Evolutionary conservation across 768 basidiomycete genomes (phyloP).

Genomic region (Suillus spraguei): DNA sequence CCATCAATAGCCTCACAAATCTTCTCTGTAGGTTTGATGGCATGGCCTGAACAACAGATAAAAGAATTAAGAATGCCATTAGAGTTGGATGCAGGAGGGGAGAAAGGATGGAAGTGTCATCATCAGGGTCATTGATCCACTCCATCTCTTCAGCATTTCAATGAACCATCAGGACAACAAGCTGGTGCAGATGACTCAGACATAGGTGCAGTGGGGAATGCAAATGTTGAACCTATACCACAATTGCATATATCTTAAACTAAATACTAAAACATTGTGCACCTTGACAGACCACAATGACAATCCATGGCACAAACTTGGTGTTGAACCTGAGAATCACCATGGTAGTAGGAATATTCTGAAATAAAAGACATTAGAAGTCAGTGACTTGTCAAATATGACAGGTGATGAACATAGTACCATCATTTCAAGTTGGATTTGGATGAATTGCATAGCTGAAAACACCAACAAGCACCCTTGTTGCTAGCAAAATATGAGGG

Average conservation of each 20-base stretch:
- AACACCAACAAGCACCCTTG: no score
- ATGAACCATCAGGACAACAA: background rate
- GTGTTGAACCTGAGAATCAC: background rate
- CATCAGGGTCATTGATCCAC: background rate
- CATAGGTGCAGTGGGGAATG: background rate
- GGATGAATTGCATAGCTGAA: background rate
- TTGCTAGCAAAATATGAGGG: no score
- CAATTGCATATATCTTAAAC: background rate
- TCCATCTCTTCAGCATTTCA: constrained; percentile 1
- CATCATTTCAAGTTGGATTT: background rate
- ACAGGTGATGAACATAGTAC: background rate
- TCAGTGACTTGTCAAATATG: background rate
- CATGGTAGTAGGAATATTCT: background rate
- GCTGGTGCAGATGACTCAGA: background rate
- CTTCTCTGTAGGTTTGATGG: no score
- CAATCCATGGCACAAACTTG: background rate
- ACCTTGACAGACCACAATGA: background rate
- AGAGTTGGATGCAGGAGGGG: background rate
- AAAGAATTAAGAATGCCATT: no score
- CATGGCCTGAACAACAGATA: no score
- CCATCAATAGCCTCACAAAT: no score
- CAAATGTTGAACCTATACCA: background rate
- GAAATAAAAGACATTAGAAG: background rate
- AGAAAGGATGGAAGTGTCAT: background rate
- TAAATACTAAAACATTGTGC: background rate